These are phyloP conservation scores for Nasturtium officinale DNA, from an alignment of 345 rosid genomes.

Conservation along the genomic window DNA sequence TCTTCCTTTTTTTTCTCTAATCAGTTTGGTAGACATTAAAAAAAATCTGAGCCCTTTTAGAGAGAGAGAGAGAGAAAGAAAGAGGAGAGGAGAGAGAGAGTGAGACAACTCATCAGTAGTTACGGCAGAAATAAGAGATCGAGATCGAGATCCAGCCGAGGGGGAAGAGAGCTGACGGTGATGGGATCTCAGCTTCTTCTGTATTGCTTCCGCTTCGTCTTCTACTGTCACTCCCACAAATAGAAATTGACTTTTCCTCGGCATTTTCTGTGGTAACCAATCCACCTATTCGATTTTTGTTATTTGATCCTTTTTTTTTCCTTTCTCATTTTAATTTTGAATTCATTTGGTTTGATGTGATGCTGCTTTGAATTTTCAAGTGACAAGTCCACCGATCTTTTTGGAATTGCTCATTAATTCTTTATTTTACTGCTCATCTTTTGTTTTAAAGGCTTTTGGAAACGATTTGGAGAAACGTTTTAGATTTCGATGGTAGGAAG, in stretches of 20 bases:
- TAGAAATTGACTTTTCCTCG: conserved; percentile 28
- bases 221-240: conserved; percentile 41
- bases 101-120: conserved; percentile 44
- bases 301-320: no score
- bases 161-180: conserved; percentile 34
- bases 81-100: conserved; percentile 8
- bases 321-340: no score
- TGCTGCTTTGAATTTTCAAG: conserved; percentile 12
- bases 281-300: no score
- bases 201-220: conserved; percentile 31
- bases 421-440: background rate
- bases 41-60: conserved; percentile 36
- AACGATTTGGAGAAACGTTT: background rate
- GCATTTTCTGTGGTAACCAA: no score
- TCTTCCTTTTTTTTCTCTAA: conserved; percentile 25
- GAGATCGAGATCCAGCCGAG: conserved; percentile 42
- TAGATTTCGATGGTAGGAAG: background rate
- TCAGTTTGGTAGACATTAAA: conserved; percentile 38
- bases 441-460: background rate
- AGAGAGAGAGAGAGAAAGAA: conserved; percentile 22
- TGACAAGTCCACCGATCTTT: conserved; percentile 17
- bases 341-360: background rate
- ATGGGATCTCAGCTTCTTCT: conserved; percentile 38
- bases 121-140: conserved; percentile 27
- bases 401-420: background rate